Evolutionary conservation across 164 flowering plant species (phyloP), one percentile per base, ranked within the genome.

Genomic region (Magnolia officinalis): DNA sequence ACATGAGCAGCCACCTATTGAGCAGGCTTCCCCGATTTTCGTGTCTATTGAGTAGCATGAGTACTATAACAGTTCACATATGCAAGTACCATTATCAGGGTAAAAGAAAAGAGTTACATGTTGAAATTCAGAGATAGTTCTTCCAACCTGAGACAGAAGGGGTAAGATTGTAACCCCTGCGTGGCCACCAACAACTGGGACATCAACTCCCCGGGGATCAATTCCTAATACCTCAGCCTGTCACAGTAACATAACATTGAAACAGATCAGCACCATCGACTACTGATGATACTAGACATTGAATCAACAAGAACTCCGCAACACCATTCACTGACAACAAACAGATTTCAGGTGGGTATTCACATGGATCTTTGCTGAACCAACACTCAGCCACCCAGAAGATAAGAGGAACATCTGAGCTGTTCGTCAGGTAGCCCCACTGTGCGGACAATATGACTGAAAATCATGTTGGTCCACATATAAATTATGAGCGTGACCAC

Each of bases 161-260:
- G 92, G 92, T 75, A 89, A 78, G 72, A 87, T 89, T 68, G 92
- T 89, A 20, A 87, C 85, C 72, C 90, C 88, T 24, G 92, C 86
- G 85, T 89, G 92, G 24, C 92, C 92, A 63, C 92, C 92, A 61
- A 89, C 88, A 64, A 89, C 92, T 23, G 89, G 92, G 82, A 87
- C 90, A 77, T 74, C 78, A 78, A 89, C 87, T 59, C 86, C 87
- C 72, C 86, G 85, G 0, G 92, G 92, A 76, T 89, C 89, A 82
- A 87, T 76, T 51, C 90, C 89, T 77, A 89, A 76, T 77, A 86
- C 86, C 82, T 89, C 92, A 20, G 94, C 94, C 96, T 90, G 83
- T 67, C 7, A 8, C 8, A 67, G 9, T 61, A 52, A 9, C 71
- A 68, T 19, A 29, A 68, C 61, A 55, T 55, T 11, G 10, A 55